phyloP scores from a whole-genome alignment of 176 grass and related monocot species.

The Raddia distichophylla region DNA sequence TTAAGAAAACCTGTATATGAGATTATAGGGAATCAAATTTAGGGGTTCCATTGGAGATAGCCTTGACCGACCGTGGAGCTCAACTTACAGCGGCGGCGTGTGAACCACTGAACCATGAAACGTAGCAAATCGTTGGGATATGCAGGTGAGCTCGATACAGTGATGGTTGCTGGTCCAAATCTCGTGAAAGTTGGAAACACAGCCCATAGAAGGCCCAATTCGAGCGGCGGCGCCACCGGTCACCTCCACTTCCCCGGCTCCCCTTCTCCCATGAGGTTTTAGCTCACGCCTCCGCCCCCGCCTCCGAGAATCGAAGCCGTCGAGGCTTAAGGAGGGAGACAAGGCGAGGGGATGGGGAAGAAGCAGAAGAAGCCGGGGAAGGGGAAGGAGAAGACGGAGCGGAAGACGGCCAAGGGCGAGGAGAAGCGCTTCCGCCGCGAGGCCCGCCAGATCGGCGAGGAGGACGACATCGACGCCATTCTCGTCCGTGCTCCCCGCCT shows the following conservation, averaged over 20 bases:
- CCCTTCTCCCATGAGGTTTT: slow-evolving; percentile 39
- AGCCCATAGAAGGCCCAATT: not conserved
- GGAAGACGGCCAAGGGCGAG: slow-evolving; percentile 84
- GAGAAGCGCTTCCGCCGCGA: slow-evolving; percentile 88
- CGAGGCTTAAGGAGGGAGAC: not conserved
- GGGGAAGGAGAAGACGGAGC: slow-evolving; percentile 97
- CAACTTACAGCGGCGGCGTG: too few species aligned
- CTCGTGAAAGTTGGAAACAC: not conserved
- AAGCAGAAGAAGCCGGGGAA: slow-evolving; percentile 92
- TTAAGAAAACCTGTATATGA: too few species aligned
- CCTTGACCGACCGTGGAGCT: too few species aligned
- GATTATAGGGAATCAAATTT: too few species aligned
- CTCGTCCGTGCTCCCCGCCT: slow-evolving; percentile 51
- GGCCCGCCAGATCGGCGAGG: slow-evolving; percentile 68
- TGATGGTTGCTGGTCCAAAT: not conserved
- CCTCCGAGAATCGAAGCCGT: not conserved
- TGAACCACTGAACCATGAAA: too few species aligned
- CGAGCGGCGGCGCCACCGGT: not conserved
- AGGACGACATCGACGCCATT: slow-evolving; percentile 96
- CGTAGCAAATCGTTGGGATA: too few species aligned
- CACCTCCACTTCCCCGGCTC: not conserved
- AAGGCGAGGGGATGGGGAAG: slow-evolving; percentile 64
- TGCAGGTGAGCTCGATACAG: too few species aligned
- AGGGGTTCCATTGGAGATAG: too few species aligned
- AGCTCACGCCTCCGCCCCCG: not conserved